These are phyloP conservation scores for Xylariaceae sp. DNA, from an alignment of 2,329 filamentous ascomycete species.

Conservation along the genomic window DNA sequence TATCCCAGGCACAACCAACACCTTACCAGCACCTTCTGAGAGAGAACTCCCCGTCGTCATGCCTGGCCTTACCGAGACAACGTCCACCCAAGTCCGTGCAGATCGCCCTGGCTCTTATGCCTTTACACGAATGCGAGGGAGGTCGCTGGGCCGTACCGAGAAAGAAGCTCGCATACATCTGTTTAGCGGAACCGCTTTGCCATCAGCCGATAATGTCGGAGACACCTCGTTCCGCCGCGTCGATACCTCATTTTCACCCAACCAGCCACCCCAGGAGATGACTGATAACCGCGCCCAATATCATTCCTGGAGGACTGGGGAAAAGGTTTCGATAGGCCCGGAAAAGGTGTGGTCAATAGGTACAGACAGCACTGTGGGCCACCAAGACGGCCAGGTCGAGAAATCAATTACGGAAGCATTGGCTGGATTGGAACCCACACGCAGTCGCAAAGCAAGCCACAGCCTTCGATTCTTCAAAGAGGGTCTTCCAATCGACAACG, in stretches of 20 bases:
- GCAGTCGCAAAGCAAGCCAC: conserved; percentile 65
- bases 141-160: conserved; percentile 40
- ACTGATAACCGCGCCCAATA: conserved; percentile 30
- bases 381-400: conserved; percentile 55
- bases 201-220: conserved; percentile 29
- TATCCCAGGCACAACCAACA: conserved; percentile 31
- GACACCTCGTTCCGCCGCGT: conserved; percentile 32
- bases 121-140: conserved; percentile 33
- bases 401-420: conserved; percentile 61
- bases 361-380: conserved; percentile 44
- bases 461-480: conserved; percentile 65
- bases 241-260: conserved; percentile 8
- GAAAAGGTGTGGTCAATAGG: conserved; percentile 65
- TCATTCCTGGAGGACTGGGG: conserved; percentile 38
- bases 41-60: conserved; percentile 23
- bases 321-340: conserved; percentile 40
- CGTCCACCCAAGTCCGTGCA: conserved; percentile 29
- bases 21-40: conserved; percentile 21
- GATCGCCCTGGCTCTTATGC: conserved; percentile 34
- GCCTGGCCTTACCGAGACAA: conserved; percentile 31
- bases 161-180: conserved; percentile 37
- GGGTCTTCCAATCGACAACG: conserved; percentile 57
- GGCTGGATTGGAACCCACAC: conserved; percentile 57
- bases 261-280: conserved; percentile 18
- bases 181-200: conserved; percentile 23